Base-by-base conservation (phyloP, 345 rosid genomes). In the Clarkia xantiana region DNA sequence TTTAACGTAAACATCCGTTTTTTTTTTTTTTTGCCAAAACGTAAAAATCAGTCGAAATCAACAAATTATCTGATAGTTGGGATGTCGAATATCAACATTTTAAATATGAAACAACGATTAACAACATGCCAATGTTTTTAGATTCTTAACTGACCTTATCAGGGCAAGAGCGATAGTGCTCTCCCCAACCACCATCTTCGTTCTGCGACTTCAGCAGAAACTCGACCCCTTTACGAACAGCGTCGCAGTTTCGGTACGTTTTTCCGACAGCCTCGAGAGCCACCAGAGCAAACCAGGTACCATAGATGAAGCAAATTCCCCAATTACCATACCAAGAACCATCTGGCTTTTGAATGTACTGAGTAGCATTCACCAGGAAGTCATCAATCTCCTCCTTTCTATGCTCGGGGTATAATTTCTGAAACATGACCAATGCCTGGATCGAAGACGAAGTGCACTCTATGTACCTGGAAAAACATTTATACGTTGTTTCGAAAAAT, bases 251-350 rank as follows among this genome's bases (percentile, higher is more conserved):
- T 1, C 38, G 2, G 45, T 71, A 74, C 18, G 68, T 69, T 60
- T 61, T 76, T 2, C 86, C 82, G n/a, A 65, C 62, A 17, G 80
- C 74, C 20, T 67, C 60, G 25, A 76, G 69, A 0, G 60, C 84
- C 38, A 38, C 62, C 16, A 74, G 74, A 8, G 74, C 74, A 55
- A 78, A 74, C 68, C 67, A 60, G n/a, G 84, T 64, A 10, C 68
- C 76, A 43, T 78, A 78, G 22, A 57, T 60, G 74, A 78, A 78
- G 66, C 78, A 78, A 36, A 78, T 52, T 23, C 84, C 80, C 84
- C 84, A 78, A 7, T 65, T 65, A 11, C 84, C 84, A 50, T 76
- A 78, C 87, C 90, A 78, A 40, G 73, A 75, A 51, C 94, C 94
- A 14, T 80, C 77, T 0, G 62, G 46, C 42, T 18, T 64, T 71